Evolutionary conservation across 2,329 filamentous ascomycete genomes (phyloP).

Genomic region (Neofusicoccum umdonicola): DNA sequence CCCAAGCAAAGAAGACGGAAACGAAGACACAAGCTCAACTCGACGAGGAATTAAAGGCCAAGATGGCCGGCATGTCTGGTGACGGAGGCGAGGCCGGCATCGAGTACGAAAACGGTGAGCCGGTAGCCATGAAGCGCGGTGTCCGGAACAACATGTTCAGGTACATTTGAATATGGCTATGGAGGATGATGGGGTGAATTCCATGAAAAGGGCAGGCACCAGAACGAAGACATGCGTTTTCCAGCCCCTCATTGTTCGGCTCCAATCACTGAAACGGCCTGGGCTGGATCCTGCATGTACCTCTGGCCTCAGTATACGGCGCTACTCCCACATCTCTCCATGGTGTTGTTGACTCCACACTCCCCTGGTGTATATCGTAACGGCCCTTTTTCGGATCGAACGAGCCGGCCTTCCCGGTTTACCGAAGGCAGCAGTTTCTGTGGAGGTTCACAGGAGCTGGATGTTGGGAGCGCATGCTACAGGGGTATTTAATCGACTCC

Average conservation of each 20-base stretch:
- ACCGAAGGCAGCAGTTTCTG: no score
- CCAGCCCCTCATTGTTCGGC: no score
- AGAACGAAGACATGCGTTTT: no score
- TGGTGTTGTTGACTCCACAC: no score
- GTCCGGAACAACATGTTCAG: conserved; percentile 78
- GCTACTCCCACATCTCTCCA: no score
- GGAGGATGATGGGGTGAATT: no score
- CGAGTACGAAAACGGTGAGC: conserved; percentile 72
- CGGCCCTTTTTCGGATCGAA: background rate
- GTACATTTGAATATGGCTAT: conserved; percentile 52
- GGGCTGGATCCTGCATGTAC: no score
- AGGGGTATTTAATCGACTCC: background rate
- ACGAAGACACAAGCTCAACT: conserved; percentile 49
- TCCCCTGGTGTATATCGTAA: background rate
- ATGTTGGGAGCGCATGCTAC: background rate
- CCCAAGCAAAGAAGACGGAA: background rate
- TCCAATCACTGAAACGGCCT: no score
- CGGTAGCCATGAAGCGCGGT: conserved; percentile 69
- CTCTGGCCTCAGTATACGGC: no score
- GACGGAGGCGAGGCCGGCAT: conserved; percentile 70
- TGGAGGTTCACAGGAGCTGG: background rate
- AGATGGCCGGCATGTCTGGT: conserved; percentile 65
- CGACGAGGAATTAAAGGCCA: conserved; percentile 65
- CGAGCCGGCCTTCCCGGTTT: background rate
- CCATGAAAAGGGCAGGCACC: no score